A percentile compares a stretch with the other conserved stretches of the same genome.
phyloP scores from a whole-genome alignment of 768 basidiomycete genomes.

The Boletus sp. region DNA sequence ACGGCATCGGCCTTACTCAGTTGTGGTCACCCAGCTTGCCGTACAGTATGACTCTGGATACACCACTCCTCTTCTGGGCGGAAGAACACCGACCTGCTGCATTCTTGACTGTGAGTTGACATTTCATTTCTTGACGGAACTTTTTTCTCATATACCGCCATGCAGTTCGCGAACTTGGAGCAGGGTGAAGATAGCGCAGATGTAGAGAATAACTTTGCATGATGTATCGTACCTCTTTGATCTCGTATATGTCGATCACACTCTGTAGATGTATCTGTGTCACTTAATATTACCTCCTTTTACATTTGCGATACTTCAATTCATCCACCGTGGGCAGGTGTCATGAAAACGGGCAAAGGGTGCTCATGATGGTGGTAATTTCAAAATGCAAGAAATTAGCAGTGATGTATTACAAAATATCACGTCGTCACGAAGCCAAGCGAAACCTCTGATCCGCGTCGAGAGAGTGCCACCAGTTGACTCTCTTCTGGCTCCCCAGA shows the following conservation, averaged over 20 bases:
- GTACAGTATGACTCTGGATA: slow-evolving; percentile 84
- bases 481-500: slow-evolving; percentile 5
- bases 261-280: slow-evolving; percentile 17
- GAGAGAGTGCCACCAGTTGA: slow-evolving; percentile 38
- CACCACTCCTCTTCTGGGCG: slow-evolving; percentile 94
- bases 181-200: slow-evolving; percentile 91
- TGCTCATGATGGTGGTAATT: background rate
- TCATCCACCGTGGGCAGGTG: background rate
- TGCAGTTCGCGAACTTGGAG: slow-evolving; percentile 85
- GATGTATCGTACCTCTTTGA: slow-evolving; percentile 28
- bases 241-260: background rate
- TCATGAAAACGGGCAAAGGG: background rate
- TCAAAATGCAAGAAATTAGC: slow-evolving; percentile 17
- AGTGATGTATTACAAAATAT: slow-evolving; percentile 19
- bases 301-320: background rate
- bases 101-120: slow-evolving; percentile 75
- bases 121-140: background rate
- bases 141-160: background rate
- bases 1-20: slow-evolving; percentile 90
- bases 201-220: slow-evolving; percentile 93
- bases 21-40: slow-evolving; percentile 80
- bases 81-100: slow-evolving; percentile 93
- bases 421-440: slow-evolving; percentile 47
- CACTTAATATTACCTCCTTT: slow-evolving; percentile 4
- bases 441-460: slow-evolving; percentile 51